Evolutionary conservation across 2,329 filamentous ascomycete genomes (phyloP), one percentile per base, ranked within the genome.

Genomic region (Bisporella sp.): DNA sequence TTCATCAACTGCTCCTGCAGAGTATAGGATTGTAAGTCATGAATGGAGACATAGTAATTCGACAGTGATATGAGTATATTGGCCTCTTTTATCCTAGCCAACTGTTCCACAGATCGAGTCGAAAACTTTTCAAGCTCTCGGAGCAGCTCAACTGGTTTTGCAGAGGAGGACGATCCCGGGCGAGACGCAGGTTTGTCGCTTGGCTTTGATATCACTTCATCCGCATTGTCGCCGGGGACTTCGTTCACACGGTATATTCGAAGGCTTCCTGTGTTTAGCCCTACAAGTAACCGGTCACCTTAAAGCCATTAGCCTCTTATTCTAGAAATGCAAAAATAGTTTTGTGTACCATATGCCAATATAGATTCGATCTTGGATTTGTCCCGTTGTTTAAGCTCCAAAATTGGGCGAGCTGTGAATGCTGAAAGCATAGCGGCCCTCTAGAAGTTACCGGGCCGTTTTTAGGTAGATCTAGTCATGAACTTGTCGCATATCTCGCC

Each of bases 311-410:
- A 63, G 57, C 33, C 46, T 39, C 31, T 43, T 49, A n/a, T 28
- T 8, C 12, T 7, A 12, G 8, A 28, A 41, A 31, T 30, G 9
- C 43, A 29, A 35, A 30, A 32, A 35, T 21, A 40, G 32, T 55
- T 69, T 51, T 76, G 89, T 87, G 90, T 76, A 89, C 87, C 90
- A 71, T 96, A 89, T 54, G 92, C 89, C 45, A 97, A 78, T 59
- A 99, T 89, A 46, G 89, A 93, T 72, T 99, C 93, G 71, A 99
- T 96, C 76, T 87, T 93, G 59, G 89, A 95, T 76, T 95, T 96
- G 81, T 97, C 92, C 70, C 89, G 85, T 70, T 84, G 84, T 73
- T 87, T 91, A 64, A 99, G 86, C 87, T 99, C 93, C 77, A 97
- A 87, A 68, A 99, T 92, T 57, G 91, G 88, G 66, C 89, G 87